Evolutionary conservation across 1,139 yeast genomes (phyloP), one percentile per base, ranked within the genome.

Genomic region (Arxiozyma slooffiae): DNA sequence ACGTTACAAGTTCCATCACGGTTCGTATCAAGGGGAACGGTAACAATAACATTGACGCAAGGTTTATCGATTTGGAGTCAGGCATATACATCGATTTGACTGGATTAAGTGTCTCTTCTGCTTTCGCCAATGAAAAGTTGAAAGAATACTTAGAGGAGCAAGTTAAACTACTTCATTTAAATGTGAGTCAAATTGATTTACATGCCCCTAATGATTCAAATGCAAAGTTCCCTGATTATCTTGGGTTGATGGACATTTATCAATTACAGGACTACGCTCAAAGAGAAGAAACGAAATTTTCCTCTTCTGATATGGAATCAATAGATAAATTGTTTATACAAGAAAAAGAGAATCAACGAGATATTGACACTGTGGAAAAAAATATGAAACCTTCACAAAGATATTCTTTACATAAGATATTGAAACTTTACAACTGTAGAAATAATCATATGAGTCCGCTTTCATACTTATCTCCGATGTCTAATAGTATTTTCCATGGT

Each of bases 51-150:
- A 86, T 86, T 54, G 96, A 86, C 69, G 95, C 92, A 0, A 74
- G 95, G 52, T 84, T 85, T 60, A 79, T 87, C 52, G 95, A 87
- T 65, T 71, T 81, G 9, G 85, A 82, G 55, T 77, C 85, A 17
- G 96, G 95, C 0, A 66, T 82, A 49, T 86, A 82, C 62, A 77
- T 87, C 50, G 96, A 86, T 67, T 76, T 80, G 24, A 79, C 84
- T 1, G 84, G 78, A 0, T 63, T 80, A 48, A 73, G 80, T 21
- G 68, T 66, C 3, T 57, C 66, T 22, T 54, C 62, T 18, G 58
- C 55, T 7, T 52, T 55, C 4, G 41, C 38, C 2, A 45, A 44
- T 6, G 37, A 40, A 16, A 40, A 44, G 24, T 24, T 44, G 8
- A 43, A 40, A 22, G 45, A 40, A 16, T 44, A 44, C 34, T 17